A percentile compares a stretch with the other conserved stretches of the same genome.
Evolutionary conservation across 2,329 filamentous ascomycete genomes (phyloP).

Genomic region (Colletotrichum liaoningense): DNA sequence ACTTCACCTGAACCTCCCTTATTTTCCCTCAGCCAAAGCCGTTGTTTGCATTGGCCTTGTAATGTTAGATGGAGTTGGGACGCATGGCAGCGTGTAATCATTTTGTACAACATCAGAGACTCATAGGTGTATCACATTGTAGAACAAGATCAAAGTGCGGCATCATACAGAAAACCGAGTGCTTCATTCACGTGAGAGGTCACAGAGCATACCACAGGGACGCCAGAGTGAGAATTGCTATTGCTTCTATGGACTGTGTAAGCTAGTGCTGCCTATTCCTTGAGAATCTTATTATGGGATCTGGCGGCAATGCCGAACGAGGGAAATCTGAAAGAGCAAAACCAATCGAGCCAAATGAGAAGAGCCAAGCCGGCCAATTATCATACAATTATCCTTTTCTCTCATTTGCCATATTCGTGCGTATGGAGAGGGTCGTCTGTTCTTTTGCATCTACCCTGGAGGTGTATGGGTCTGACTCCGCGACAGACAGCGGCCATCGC

Average conservation of each 20-base stretch:
- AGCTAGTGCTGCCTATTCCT: neutral
- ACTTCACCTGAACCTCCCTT: neutral
- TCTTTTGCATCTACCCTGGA: neutral
- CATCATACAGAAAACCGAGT: neutral
- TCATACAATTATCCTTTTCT: neutral
- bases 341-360: neutral
- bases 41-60: neutral
- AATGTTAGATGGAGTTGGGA: neutral
- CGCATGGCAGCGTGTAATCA: slow-evolving; percentile 1
- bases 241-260: neutral
- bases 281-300: neutral
- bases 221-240: neutral
- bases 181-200: neutral
- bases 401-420: neutral
- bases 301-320: neutral
- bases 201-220: neutral
- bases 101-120: slow-evolving; percentile 9
- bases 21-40: neutral
- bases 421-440: neutral
- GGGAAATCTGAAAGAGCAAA: neutral
- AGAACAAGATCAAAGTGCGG: neutral
- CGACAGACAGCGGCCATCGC: neutral
- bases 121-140: slow-evolving; percentile 6
- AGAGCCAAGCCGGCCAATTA: neutral
- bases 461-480: neutral